These are phyloP conservation scores for Torulaspora indica DNA, from an alignment of 805 yeast genomes.

Conservation along the genomic window DNA sequence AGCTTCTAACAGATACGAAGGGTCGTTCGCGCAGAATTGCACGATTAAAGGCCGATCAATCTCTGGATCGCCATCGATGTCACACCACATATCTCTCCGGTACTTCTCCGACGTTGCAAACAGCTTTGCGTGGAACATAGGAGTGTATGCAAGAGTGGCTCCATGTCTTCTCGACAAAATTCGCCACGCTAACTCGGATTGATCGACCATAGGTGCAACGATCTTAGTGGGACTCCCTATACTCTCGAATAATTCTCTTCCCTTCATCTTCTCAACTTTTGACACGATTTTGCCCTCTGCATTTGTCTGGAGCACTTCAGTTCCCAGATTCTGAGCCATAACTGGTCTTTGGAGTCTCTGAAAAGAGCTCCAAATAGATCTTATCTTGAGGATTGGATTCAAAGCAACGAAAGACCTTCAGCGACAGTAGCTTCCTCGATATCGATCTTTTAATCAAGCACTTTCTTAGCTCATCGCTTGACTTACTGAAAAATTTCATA, in stretches of 20 bases:
- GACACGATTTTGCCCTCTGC: background rate
- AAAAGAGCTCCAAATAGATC: background rate
- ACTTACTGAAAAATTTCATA: constrained; percentile 5
- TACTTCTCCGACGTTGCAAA: constrained; percentile 84
- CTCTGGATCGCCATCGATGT: constrained; percentile 63
- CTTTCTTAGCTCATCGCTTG: constrained; percentile 2
- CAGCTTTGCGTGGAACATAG: constrained; percentile 91
- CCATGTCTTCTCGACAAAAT: constrained; percentile 81
- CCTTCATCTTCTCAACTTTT: constrained; percentile 36
- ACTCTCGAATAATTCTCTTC: constrained; percentile 64
- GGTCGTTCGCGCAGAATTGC: constrained; percentile 96
- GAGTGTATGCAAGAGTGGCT: constrained; percentile 90
- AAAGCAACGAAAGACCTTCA: background rate
- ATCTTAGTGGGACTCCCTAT: constrained; percentile 75
- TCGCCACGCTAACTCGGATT: constrained; percentile 94
- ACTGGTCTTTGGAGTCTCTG: constrained; percentile 3
- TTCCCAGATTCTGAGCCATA: constrained; percentile 7
- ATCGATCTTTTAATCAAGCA: no score
- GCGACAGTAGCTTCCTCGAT: background rate
- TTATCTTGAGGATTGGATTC: constrained; percentile 6
- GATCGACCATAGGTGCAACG: constrained; percentile 99
- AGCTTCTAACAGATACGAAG: constrained; percentile 74
- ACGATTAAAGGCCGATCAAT: constrained; percentile 83
- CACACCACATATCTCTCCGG: constrained; percentile 66
- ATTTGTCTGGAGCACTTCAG: background rate